These are phyloP conservation scores for Globisporangium perplexum DNA, from an alignment of 352 stramenopile genomes.

Conservation along the genomic window DNA sequence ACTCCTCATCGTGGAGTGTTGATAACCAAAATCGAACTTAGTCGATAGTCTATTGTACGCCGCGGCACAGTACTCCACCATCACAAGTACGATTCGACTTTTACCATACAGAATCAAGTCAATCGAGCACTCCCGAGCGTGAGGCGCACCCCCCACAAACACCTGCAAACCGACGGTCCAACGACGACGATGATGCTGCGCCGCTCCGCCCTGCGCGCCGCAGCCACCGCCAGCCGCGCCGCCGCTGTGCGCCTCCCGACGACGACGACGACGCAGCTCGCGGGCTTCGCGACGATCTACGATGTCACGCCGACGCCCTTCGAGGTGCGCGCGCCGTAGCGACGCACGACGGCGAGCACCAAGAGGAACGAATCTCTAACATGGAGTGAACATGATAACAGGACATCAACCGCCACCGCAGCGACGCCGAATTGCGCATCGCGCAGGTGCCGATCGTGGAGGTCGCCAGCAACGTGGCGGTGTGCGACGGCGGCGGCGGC, in stretches of 20 bases:
- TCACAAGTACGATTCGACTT: background rate
- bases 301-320: slow-evolving; percentile 46
- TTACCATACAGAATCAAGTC: background rate
- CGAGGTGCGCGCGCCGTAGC: slow-evolving; percentile 25
- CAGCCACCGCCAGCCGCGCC: slow-evolving; percentile 11
- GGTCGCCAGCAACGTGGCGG: slow-evolving; percentile 86
- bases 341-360: background rate
- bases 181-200: slow-evolving; percentile 16
- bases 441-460: slow-evolving; percentile 87
- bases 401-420: slow-evolving; percentile 83
- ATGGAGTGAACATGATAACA: slow-evolving; percentile 18
- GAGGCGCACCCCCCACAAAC: slow-evolving; percentile 4
- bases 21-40: background rate
- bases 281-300: slow-evolving; percentile 64
- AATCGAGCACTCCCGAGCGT: background rate
- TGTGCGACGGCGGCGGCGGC: slow-evolving; percentile 95
- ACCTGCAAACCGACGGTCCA: slow-evolving; percentile 10
- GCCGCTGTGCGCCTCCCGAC: slow-evolving; percentile 3
- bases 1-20: too few species aligned
- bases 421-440: slow-evolving; percentile 88
- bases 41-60: background rate
- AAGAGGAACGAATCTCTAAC: too few species aligned
- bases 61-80: too few species aligned
- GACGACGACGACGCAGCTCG: slow-evolving; percentile 19
- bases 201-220: slow-evolving; percentile 19